phyloP scores from a whole-genome alignment of 2,329 filamentous ascomycete genomes.

The Cladophialophora exuberans region DNA sequence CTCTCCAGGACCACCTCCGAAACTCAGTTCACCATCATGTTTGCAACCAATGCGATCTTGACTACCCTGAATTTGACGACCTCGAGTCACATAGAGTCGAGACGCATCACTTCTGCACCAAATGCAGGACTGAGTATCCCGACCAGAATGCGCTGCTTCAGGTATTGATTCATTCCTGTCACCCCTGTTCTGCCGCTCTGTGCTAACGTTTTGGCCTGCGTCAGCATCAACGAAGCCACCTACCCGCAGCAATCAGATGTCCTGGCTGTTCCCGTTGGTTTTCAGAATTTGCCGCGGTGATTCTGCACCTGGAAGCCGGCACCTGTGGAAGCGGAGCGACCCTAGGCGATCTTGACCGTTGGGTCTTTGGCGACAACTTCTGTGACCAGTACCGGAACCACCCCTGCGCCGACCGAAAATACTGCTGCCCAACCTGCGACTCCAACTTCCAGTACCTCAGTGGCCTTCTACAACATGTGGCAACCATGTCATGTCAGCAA shows the following conservation, averaged over 20 bases:
- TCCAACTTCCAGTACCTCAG: conserved; percentile 24
- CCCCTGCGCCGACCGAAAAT: conserved; percentile 11
- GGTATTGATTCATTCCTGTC: background rate
- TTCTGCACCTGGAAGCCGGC: conserved; percentile 36
- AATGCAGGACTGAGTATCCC: conserved; percentile 25
- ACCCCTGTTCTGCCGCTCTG: background rate
- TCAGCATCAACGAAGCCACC: conserved; percentile 32
- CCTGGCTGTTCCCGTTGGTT: conserved; percentile 32
- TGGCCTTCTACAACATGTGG: conserved; percentile 34
- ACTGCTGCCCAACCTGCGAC: conserved; percentile 29
- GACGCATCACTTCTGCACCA: conserved; percentile 20
- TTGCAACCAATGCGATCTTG: conserved; percentile 2
- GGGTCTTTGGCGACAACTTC: conserved; percentile 10
- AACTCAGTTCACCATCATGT: conserved; percentile 12
- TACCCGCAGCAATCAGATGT: conserved; percentile 24
- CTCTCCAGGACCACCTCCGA: conserved; percentile 2
- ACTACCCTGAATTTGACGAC: conserved; percentile 1
- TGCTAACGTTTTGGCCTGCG: background rate
- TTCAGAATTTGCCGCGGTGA: conserved; percentile 32
- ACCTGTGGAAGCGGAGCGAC: conserved; percentile 25
- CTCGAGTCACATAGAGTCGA: conserved; percentile 17
- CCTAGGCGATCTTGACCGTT: conserved; percentile 16
- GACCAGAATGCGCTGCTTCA: conserved; percentile 4
- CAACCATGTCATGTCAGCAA: conserved; percentile 19
- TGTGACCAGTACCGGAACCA: background rate